phyloP scores from a whole-genome alignment of 1,284 basidiomycete species.

The Cutaneotrichosporon sp. region DNA sequence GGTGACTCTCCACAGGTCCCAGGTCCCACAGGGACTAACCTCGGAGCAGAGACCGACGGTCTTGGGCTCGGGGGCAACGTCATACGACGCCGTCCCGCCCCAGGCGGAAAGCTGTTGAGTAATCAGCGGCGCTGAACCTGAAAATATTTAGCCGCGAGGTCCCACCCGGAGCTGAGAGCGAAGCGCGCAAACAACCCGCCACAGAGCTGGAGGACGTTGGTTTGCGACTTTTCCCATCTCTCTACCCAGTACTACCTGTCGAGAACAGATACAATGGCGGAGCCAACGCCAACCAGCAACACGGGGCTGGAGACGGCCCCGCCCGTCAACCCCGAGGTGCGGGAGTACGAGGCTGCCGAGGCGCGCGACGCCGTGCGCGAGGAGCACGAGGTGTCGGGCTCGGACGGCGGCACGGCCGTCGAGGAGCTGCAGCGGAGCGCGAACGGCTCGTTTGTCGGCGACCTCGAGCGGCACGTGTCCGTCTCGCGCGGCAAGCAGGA shows the following conservation, averaged over 20 bases:
- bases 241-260: not conserved
- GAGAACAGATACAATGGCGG: not conserved
- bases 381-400: not conserved
- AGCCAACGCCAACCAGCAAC: not conserved
- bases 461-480: constrained; percentile 38
- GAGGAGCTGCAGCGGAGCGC: constrained; percentile 10
- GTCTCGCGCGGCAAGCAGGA: constrained; percentile 44
- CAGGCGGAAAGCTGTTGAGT: too few species aligned
- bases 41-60: too few species aligned
- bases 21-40: too few species aligned
- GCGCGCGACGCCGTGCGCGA: constrained; percentile 1
- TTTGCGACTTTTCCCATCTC: not conserved
- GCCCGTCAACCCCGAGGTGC: not conserved
- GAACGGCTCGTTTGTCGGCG: constrained; percentile 39
- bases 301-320: constrained; percentile 1
- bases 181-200: too few species aligned
- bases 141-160: too few species aligned
- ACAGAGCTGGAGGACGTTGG: too few species aligned
- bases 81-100: too few species aligned
- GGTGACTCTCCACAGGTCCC: too few species aligned
- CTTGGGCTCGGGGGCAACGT: too few species aligned
- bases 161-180: too few species aligned
- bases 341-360: not conserved
- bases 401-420: not conserved
- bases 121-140: too few species aligned